Evolutionary conservation across 2,329 filamentous ascomycete species (phyloP), one percentile per base, ranked within the genome.

Genomic region (Aureobasidium sp.): DNA sequence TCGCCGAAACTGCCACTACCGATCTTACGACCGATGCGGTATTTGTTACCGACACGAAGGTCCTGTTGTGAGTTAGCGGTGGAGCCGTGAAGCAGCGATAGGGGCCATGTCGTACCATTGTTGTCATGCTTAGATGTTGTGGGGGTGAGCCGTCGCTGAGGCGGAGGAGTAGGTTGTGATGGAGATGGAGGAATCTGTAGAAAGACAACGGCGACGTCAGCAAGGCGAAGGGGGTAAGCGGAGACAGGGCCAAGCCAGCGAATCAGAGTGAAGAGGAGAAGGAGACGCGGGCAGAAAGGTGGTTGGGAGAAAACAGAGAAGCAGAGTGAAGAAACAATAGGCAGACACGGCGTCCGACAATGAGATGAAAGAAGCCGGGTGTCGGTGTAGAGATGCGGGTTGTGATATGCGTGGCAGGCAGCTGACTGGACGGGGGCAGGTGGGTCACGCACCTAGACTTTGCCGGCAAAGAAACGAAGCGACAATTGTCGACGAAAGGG

Each of bases 21-120:
- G 73, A 99, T 99, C 85, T 99, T 99, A 72, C 94, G 91, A 76
- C 94, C 94, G 77, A 99, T 97, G 71, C 94, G 91, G 86, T 99
- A 99, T 76, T 99, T 97, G 78, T 97, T 97, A 78, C 94, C 94
- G 79, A 99, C 94, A 74, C 94, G 91, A 72, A 99, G 87, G 86
- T 99, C 94, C 93, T 97, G 71, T 59, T 44, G 61, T 29, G 49
- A 15, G 67, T 76, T 70, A 77, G 73, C 16, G 42, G 21, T n/a
- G 21, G 29, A n/a, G 57, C 27, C 13, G 72, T 70, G 69, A 71
- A 70, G 72, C 69, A 69, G 69, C 69, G 62, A 21, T 21, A 45
- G 50, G 13, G 25, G 30, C 13, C 13, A 45, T 11, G 42, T 48
- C 50, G 48, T 78, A 85, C 83, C 83, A 85, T 85, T 74, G 83